Percentiles rank a stretch among this genome's conserved stretches.
phyloP scores from a whole-genome alignment of 1,284 basidiomycete species.

The Pseudozyma sp. region DNA sequence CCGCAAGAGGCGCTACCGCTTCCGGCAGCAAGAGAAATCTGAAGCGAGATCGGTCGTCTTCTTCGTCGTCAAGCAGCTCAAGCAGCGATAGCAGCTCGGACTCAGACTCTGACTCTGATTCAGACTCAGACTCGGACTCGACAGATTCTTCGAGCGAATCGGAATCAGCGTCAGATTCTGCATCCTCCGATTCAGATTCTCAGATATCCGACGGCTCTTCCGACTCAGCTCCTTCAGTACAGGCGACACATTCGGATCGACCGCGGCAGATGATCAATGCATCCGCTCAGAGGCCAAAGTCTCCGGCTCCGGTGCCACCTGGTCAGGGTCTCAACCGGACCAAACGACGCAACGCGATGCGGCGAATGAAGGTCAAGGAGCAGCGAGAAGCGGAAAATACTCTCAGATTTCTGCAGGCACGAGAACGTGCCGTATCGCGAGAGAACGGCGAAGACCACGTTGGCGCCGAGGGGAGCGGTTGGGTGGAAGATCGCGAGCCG shows the following conservation, averaged over 20 bases:
- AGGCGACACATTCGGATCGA: conserved; percentile 7
- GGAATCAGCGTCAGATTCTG: neutral
- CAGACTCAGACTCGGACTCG: conserved; percentile 9
- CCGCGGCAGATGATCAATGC: neutral
- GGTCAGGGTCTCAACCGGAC: conserved; percentile 50
- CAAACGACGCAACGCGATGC: conserved; percentile 47
- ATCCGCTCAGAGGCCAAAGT: too few species aligned
- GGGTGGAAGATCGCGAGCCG: conserved; percentile 9
- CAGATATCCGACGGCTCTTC: conserved; percentile 1
- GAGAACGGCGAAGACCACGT: neutral
- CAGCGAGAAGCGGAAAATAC: conserved; percentile 15
- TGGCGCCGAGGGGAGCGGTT: neutral
- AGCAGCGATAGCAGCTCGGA: conserved; percentile 4
- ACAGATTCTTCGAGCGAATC: conserved; percentile 1
- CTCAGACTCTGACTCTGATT: conserved; percentile 12
- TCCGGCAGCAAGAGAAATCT: too few species aligned
- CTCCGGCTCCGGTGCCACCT: conserved; percentile 17
- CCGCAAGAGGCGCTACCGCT: neutral
- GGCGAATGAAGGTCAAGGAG: conserved; percentile 21
- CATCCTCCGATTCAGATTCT: neutral
- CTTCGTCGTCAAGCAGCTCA: conserved; percentile 7
- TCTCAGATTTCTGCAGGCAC: conserved; percentile 2
- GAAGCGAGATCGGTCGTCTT: neutral
- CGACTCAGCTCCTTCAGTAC: conserved; percentile 27
- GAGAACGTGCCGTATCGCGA: neutral